Evolutionary conservation across 116 monocot genomes (phyloP), one percentile per base, ranked within the genome.

Genomic region (Posidonia oceanica): DNA sequence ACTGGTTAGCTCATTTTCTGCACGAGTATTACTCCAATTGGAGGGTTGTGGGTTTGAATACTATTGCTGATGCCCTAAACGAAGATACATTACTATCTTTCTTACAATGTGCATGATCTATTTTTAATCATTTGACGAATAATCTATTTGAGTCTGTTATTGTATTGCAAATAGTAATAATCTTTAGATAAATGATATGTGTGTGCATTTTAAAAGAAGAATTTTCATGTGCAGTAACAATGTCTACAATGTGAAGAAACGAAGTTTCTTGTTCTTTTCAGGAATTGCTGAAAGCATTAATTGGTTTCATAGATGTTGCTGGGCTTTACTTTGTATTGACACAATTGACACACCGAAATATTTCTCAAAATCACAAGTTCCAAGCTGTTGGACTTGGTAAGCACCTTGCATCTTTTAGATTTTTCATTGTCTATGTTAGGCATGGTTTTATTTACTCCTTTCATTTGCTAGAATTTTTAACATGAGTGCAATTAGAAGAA

Each of bases 281-380:
- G 97, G 97, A 98, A 75, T 59, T 87, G 59, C 76, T 98, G 71
- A 92, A 89, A 79, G 85, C 87, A 14, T 61, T 92, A n/a, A 98
- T 98, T 79, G 90, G 90, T 15, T 87, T 98, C 61, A 73, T 87
- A 71, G 97, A 98, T 81, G 85, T 98, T 76, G 97, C 90, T 69
- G 93, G 97, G 7, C 80, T 98, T 66, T 98, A 98, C 82, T 92
- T 98, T 79, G 97, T 87, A 44, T 79, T 98, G 75, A 92, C 97
- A 59, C 92, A 92, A 69, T 80, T 98, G 80, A 98, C 89, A 66
- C 97, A 90, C 71, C 82, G 97, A 75, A 97, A 98, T 73, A 98
- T 98, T 75, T 98, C 97, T 61, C 93, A 98, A 69, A 92, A 92
- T 72, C 93, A 98, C 54, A 92, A 98, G 77, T 98, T 98, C 63